These are phyloP conservation scores for Sporopachydermia lactativora DNA, from an alignment of 805 yeast genomes.

Conservation along the genomic window DNA sequence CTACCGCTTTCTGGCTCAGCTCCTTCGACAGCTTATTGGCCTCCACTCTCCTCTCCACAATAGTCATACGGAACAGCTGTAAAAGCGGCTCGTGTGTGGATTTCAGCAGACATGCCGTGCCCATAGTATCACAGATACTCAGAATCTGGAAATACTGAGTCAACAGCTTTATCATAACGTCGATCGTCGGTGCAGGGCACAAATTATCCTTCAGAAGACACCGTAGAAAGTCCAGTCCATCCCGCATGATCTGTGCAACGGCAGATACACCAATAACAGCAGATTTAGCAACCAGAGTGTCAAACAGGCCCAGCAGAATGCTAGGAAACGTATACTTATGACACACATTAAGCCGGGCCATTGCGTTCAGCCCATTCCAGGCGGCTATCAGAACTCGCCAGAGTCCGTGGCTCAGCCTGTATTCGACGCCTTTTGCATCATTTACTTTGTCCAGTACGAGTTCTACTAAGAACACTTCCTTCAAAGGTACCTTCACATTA, in stretches of 20 bases:
- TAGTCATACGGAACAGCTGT: neutral
- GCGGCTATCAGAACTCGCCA: conserved; percentile 11
- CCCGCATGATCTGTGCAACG: neutral
- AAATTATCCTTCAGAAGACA: neutral
- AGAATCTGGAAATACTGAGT: neutral
- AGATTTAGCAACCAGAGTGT: neutral
- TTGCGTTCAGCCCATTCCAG: neutral
- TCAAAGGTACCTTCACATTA: conserved; percentile 17
- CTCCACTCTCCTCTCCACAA: neutral
- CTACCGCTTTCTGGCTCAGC: neutral
- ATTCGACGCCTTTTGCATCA: conserved; percentile 8
- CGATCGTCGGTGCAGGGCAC: neutral
- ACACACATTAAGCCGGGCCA: neutral
- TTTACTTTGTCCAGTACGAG: conserved; percentile 20
- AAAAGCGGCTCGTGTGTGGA: neutral
- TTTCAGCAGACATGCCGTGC: neutral
- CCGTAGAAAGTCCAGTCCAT: no score
- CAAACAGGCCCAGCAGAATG: neutral
- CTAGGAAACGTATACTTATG: neutral
- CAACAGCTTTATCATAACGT: neutral
- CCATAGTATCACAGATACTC: neutral
- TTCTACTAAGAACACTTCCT: conserved; percentile 19
- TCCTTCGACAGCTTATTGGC: neutral
- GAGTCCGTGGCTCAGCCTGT: conserved; percentile 3
- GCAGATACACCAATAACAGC: neutral